Base-by-base conservation (phyloP, 208 protist species). In the Tritrichomonas foetus region DNA sequence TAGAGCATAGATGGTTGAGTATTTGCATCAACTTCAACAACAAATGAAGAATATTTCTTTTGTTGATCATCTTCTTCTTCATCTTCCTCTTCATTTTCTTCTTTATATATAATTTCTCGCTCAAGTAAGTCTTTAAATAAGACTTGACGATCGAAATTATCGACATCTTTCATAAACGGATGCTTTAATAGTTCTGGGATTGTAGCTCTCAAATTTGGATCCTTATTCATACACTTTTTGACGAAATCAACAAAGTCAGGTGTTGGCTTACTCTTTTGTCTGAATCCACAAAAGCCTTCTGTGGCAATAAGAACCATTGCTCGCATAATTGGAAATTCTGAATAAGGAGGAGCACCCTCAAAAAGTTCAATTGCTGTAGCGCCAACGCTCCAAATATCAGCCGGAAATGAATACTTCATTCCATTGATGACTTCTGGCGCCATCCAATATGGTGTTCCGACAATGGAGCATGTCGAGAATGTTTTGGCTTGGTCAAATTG, bases 341-440 rank as follows among this genome's bases (percentile, higher is more conserved):
- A 80, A 84, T 94, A 89, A 22, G 95, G 95, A 27, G 94, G 94
- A n/a, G 36, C 22, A 25, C 82, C 44, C 50, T 95, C 80, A n/a
- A 82, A 94, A 13, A 94, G 39, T 64, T 95, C 95, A 25, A 95
- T 92, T n/a, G 80, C 93, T 61, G 92, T 95, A 39, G 94, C 93
- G 27, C 94, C 95, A 55, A 95, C 47, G n/a, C 36, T 74, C 95
- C 95, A 95, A n/a, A 95, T 93, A 78, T 95, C 95, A 9, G 94
- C 94, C 41, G 66, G 36, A 39, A 44, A 57, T 39, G 22, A 47
- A n/a, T 95, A 95, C n/a, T 39, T 44, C 14, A 57, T 44, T 14
- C 41, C 25, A 27, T 66, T 74, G 9, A 96, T 95, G 20, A 95
- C 53, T 78, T 96, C 94, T 53, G 95, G 94, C 14, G 94, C 93